A percentile compares a stretch with the other conserved stretches of the same genome.
These are phyloP conservation scores for Pelargonium myrrhifolium DNA, from an alignment of 441 rosid species.

Conservation along the genomic window DNA sequence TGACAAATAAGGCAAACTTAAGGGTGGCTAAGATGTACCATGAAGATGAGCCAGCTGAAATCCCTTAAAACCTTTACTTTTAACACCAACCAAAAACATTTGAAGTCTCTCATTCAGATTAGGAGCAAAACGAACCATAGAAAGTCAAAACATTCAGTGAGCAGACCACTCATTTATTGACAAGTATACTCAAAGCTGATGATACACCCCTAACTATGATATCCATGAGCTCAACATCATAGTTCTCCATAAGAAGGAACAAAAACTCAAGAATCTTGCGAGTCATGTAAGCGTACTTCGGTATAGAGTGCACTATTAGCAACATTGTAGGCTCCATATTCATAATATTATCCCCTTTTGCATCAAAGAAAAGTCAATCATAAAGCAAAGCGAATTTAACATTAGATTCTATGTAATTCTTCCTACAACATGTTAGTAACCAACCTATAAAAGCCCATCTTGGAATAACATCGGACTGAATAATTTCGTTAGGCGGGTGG, in stretches of 20 bases:
- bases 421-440: slow-evolving; percentile 53
- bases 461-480: slow-evolving; percentile 61
- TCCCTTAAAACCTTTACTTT: slow-evolving; percentile 17
- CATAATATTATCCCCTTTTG: slow-evolving; percentile 60
- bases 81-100: slow-evolving; percentile 25
- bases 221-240: slow-evolving; percentile 40
- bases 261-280: slow-evolving; percentile 64
- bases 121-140: slow-evolving; percentile 39
- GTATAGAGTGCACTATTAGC: slow-evolving; percentile 66
- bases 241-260: slow-evolving; percentile 59
- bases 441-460: slow-evolving; percentile 90
- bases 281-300: slow-evolving; percentile 52
- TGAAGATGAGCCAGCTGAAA: slow-evolving; percentile 15
- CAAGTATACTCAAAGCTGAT: slow-evolving; percentile 47
- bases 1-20: slow-evolving; percentile 20
- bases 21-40: slow-evolving; percentile 10
- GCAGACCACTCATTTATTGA: slow-evolving; percentile 53
- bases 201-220: slow-evolving; percentile 43
- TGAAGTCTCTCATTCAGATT: slow-evolving; percentile 45
- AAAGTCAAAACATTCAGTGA: slow-evolving; percentile 47
- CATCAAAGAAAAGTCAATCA: slow-evolving; percentile 87
- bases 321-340: slow-evolving; percentile 79
- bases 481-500: slow-evolving; percentile 58
- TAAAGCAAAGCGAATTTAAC: slow-evolving; percentile 65
- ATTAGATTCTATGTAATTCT: slow-evolving; percentile 45